phyloP scores from a whole-genome alignment of 2,329 filamentous ascomycete species.

The Penicillium janthinellum region DNA sequence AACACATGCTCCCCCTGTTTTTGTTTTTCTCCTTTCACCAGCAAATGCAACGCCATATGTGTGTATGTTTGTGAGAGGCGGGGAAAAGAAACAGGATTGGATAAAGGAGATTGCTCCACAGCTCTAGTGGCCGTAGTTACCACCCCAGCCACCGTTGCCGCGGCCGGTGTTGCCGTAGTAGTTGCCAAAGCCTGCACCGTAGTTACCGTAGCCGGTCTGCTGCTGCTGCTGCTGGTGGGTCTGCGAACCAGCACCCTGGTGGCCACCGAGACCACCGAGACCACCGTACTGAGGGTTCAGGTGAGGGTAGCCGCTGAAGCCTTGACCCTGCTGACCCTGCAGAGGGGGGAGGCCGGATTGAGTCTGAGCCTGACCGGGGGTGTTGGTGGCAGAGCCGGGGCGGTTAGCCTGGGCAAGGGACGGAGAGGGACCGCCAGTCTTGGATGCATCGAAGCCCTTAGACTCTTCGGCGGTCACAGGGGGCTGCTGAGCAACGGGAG shows the following conservation, averaged over 20 bases:
- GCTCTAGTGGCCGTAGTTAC: constrained; percentile 50
- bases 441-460: constrained; percentile 61
- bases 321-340: constrained; percentile 55
- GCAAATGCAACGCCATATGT: constrained; percentile 34
- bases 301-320: constrained; percentile 59
- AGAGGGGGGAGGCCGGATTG: constrained; percentile 58
- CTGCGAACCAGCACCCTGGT: constrained; percentile 45
- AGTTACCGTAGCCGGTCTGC: constrained; percentile 46
- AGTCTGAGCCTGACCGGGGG: constrained; percentile 52
- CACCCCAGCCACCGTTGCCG: constrained; percentile 50
- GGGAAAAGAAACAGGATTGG: constrained; percentile 21
- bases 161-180: constrained; percentile 49
- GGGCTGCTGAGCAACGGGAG: constrained; percentile 55
- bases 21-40: constrained; percentile 25
- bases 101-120: constrained; percentile 24
- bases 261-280: constrained; percentile 44
- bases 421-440: constrained; percentile 61
- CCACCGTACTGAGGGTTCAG: constrained; percentile 57
- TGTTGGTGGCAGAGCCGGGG: constrained; percentile 65
- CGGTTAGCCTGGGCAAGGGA: constrained; percentile 64
- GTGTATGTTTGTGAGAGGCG: constrained; percentile 28
- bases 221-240: constrained; percentile 34
- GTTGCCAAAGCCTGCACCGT: constrained; percentile 46
- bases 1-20: constrained; percentile 8
- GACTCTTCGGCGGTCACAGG: constrained; percentile 54